Evolutionary conservation across 768 basidiomycete species (phyloP), one percentile per base, ranked within the genome.

Genomic region (Pisolithus marmoratus): DNA sequence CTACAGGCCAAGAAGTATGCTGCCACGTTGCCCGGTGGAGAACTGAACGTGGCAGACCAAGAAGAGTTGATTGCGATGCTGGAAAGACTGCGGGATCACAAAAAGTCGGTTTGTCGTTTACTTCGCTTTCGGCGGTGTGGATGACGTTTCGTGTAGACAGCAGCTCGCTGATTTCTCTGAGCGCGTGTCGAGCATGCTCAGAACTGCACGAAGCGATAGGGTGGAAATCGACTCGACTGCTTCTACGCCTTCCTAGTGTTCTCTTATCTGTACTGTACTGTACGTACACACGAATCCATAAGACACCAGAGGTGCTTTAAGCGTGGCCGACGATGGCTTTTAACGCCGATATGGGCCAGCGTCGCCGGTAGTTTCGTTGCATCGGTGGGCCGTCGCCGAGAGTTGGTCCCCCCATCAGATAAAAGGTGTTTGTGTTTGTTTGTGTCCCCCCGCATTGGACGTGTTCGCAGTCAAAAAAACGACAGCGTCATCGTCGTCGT

Each of bases 181-280:
- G 14, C 70, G 68, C 49, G 71, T 72, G 19, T 60, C 77, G 20
- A 61, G 60, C 14, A 68, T 75, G 27, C 65, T 69, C 8, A 57
- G 64, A 4, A 34, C 57, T 14, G 42, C 60, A n/a, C 63, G 63
- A 5, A 53, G 55, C 22, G 42, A 59, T 5, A 75, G 72, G 54
- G 85, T 86, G 78, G 86, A 87, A 57, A 66, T 88, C 37, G 86
- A 89, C 61, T 89, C 86, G 14, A 83, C 81, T 52, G 86, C 86
- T 24, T 87, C 86, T 4, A 88, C 86, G 4, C 86, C 86, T 15
- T 34, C 11, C 71, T 63, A 34, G 14, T n/a, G n/a, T n/a, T n/a
- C n/a, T n/a, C n/a, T n/a, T n/a, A n/a, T 29, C 27, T 29, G 27
- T 29, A 8, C 7, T 26, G 26, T 26, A 7, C 27, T 29, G 27